phyloP scores from a whole-genome alignment of 805 yeast genomes.

The Jamesozyma jinghongensis region DNA sequence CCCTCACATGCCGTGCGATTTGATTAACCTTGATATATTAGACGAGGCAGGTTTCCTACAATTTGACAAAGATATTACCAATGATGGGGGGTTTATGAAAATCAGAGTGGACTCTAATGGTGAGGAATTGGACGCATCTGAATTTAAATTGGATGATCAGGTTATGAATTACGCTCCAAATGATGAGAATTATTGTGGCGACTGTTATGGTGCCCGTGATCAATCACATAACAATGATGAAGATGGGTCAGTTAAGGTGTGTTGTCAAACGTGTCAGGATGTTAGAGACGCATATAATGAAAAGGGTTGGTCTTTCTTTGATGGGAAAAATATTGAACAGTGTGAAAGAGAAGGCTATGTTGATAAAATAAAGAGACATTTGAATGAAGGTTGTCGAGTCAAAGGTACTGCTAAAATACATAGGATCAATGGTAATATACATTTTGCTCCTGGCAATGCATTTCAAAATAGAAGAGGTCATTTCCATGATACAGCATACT shows the following conservation, averaged over 20 bases:
- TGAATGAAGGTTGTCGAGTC: conserved; percentile 81
- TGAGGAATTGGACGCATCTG: conserved; percentile 35
- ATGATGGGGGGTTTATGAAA: conserved; percentile 47
- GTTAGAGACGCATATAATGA: conserved; percentile 72
- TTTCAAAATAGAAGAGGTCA: conserved; percentile 48
- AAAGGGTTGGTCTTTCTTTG: conserved; percentile 79
- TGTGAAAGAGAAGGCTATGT: conserved; percentile 91
- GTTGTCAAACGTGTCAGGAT: conserved; percentile 81
- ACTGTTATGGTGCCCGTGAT: conserved; percentile 79
- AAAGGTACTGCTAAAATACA: conserved; percentile 71
- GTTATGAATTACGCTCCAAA: conserved; percentile 87
- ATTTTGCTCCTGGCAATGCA: conserved; percentile 92
- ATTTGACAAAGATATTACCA: conserved; percentile 43
- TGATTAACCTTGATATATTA: conserved; percentile 73
- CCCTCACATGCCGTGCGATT: conserved; percentile 77
- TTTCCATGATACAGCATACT: conserved; percentile 77
- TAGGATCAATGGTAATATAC: conserved; percentile 83
- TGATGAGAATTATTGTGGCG: conserved; percentile 60
- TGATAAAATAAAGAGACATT: conserved; percentile 41
- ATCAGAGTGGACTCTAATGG: conserved; percentile 50
- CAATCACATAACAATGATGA: conserved; percentile 38
- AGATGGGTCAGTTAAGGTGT: conserved; percentile 38
- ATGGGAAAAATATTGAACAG: conserved; percentile 79
- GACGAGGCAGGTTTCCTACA: conserved; percentile 82
- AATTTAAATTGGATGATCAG: conserved; percentile 41